Conservation (phyloP, 768 basidiomycete species). For the Crucibulum laeve region DNA sequence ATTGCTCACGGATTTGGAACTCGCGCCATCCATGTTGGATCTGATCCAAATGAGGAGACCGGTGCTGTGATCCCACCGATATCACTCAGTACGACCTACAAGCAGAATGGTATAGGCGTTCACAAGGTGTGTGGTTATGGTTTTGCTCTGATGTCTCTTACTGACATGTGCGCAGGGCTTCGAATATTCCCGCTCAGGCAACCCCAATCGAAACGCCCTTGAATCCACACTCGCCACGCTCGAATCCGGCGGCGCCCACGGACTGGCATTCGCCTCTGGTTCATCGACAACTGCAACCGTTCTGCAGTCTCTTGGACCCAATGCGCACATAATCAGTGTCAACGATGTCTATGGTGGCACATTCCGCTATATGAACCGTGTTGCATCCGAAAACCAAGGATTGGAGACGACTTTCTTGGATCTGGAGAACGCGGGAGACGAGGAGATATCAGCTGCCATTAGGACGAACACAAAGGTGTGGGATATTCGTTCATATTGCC, state of each 20-base stretch:
- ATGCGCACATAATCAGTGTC: constrained; percentile 80
- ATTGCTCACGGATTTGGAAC: constrained; percentile 81
- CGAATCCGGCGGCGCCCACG: constrained; percentile 69
- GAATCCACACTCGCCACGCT: constrained; percentile 76
- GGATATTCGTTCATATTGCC: constrained; percentile 1
- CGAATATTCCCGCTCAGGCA: constrained; percentile 87
- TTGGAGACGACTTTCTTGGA: constrained; percentile 78
- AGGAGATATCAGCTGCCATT: constrained; percentile 61
- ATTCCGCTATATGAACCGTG: constrained; percentile 73
- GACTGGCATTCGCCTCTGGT: constrained; percentile 81
- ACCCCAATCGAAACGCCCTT: constrained; percentile 82
- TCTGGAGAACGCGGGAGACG: constrained; percentile 74
- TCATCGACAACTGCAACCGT: constrained; percentile 84
- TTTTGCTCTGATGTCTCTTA: not conserved
- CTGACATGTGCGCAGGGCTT: constrained; percentile 49
- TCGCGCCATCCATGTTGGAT: constrained; percentile 84
- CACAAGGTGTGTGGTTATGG: constrained; percentile 53
- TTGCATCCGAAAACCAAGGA: constrained; percentile 58
- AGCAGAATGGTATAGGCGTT: constrained; percentile 71
- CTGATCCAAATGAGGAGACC: constrained; percentile 65
- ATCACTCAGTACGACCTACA: constrained; percentile 87
- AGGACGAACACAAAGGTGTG: constrained; percentile 77
- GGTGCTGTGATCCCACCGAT: constrained; percentile 90
- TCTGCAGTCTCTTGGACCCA: constrained; percentile 66
- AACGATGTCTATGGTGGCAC: constrained; percentile 97